Conservation (phyloP, 2,329 filamentous ascomycete genomes). For the Tolypocladium amazonense region DNA sequence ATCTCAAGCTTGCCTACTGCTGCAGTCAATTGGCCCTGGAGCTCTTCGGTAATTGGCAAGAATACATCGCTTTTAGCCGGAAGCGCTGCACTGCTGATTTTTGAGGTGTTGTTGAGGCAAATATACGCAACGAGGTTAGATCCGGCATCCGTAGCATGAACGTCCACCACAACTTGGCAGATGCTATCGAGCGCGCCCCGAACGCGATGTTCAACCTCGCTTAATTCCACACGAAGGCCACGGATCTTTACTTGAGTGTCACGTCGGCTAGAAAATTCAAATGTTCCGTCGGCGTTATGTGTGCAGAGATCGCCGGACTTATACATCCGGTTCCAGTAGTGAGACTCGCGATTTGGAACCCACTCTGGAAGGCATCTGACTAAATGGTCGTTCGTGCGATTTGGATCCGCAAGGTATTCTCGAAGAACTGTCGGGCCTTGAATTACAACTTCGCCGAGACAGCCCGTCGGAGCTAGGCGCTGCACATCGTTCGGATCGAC, state of each 20-base stretch:
- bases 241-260: conserved; percentile 9
- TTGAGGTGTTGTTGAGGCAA: not conserved
- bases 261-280: conserved; percentile 5
- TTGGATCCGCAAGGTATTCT: conserved; percentile 2
- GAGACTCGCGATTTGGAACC: not conserved
- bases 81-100: no score
- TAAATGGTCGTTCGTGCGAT: not conserved
- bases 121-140: no score
- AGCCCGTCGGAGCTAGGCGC: conserved; percentile 1
- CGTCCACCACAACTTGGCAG: not conserved
- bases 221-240: conserved; percentile 8
- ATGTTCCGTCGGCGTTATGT: conserved; percentile 5
- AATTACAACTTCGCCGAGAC: conserved; percentile 4
- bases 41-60: not conserved
- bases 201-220: conserved; percentile 7
- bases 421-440: conserved; percentile 4
- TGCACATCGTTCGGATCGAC: not conserved
- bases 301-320: conserved; percentile 9
- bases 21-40: not conserved
- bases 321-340: conserved; percentile 4
- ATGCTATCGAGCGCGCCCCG: not conserved
- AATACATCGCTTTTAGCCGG: not conserved
- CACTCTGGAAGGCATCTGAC: not conserved
- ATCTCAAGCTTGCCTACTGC: not conserved
- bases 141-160: not conserved